Conservation (phyloP, 2,329 filamentous ascomycete species). For the Calonectria pseudoturangicola region DNA sequence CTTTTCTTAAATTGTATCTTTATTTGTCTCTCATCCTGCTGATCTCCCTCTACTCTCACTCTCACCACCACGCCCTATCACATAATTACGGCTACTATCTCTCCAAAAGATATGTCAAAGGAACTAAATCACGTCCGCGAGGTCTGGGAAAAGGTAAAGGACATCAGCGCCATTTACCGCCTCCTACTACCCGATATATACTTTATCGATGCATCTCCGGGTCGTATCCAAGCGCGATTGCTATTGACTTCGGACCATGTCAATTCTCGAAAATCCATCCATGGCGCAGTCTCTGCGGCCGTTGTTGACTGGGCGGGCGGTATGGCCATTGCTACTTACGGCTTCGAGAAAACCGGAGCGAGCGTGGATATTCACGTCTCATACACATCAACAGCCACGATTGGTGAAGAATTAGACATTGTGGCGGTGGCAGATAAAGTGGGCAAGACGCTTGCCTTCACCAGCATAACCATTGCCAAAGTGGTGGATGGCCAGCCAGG, state of each 20-base stretch:
- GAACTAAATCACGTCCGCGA: neutral
- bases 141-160: neutral
- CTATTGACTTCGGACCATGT: neutral
- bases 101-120: neutral
- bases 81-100: too few relatives aligned
- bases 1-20: too few relatives aligned
- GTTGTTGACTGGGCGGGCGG: neutral
- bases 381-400: neutral
- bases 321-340: neutral
- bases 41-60: too few relatives aligned
- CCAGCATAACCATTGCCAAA: neutral
- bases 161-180: neutral
- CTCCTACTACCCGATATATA: neutral
- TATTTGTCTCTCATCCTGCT: too few relatives aligned
- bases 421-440: constrained; percentile 2
- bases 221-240: neutral
- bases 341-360: neutral
- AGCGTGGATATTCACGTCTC: neutral
- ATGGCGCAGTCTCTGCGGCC: neutral
- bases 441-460: neutral
- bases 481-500: neutral
- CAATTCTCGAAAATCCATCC: constrained; percentile 2
- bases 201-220: neutral
- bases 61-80: too few relatives aligned
- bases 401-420: neutral